Evolutionary conservation across 225 moss, liverwort and hornwort genomes (phyloP).

Genomic region (Bryoerythrophyllum caledonicum): DNA sequence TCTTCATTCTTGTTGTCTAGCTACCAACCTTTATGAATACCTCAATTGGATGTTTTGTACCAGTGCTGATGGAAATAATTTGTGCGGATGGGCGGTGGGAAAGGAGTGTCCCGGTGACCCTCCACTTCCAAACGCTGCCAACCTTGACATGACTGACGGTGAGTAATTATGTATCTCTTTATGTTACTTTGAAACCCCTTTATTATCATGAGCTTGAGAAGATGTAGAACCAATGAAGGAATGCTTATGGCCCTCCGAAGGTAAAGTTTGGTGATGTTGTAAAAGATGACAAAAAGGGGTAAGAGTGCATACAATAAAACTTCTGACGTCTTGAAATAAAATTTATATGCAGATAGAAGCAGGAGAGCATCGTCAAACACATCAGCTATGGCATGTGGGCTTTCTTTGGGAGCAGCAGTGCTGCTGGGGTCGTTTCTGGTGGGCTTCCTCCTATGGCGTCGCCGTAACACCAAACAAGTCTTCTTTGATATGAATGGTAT

Average conservation of each 20-base stretch:
- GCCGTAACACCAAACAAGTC: constrained; percentile 58
- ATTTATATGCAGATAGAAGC: constrained; percentile 5
- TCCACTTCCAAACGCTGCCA: constrained; percentile 34
- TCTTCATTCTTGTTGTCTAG: too few relatives aligned
- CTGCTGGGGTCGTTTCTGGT: constrained; percentile 49
- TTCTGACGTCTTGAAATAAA: too few relatives aligned
- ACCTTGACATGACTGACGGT: constrained; percentile 25
- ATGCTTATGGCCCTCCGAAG: too few relatives aligned
- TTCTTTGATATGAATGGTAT: constrained; percentile 75
- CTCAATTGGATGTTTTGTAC: too few relatives aligned
- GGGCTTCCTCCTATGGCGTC: constrained; percentile 66
- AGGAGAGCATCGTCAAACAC: constrained; percentile 37
- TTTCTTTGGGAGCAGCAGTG: constrained; percentile 66
- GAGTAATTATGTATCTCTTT: background rate
- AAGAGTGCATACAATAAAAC: too few relatives aligned
- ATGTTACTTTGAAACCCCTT: too few relatives aligned
- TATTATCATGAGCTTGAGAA: too few relatives aligned
- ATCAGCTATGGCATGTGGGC: constrained; percentile 60
- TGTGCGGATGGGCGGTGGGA: constrained; percentile 46
- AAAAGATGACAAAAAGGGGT: too few relatives aligned
- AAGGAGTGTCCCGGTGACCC: constrained; percentile 49
- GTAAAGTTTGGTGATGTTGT: too few relatives aligned
- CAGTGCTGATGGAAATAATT: constrained; percentile 62
- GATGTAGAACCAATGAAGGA: too few relatives aligned
- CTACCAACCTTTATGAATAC: too few relatives aligned